Evolutionary conservation across 306 rosid genomes (phyloP), one percentile per base, ranked within the genome.

Genomic region (Ziziphus jujuba): DNA sequence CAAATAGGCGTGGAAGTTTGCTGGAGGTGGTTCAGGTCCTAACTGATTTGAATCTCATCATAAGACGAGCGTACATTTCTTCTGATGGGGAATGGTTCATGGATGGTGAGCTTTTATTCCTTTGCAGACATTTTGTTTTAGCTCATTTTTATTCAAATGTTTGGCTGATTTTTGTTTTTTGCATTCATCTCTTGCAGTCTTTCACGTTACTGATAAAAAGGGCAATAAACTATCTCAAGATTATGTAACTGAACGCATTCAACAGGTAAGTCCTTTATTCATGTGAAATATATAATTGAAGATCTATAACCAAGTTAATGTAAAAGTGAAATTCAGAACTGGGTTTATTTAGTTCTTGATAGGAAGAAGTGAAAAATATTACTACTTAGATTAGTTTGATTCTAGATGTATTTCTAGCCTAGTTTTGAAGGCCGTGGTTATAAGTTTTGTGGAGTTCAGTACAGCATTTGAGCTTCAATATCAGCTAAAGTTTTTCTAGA

Each of bases 21-120:
- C 67, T 93, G 24, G 90, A 90, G 66, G 88, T 93, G 76, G 99
- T 93, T 86, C 99, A 93, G 80, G 85, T 83, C 84, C 83, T 93
- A 56, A 93, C 88, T 58, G 99, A 93, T 84, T 76, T 90, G 84
- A 88, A 88, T 72, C 95, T 93, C 77, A 77, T 85, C 44, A 77
- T 93, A 11, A 76, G 87, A 75, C 82, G 97, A 70, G 99, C 96
- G 72, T 93, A 93, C 78, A 93, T 93, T 80, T 90, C 99, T 52
- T 93, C 99, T 19, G 99, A 93, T 77, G 97, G 97, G 40, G 97
- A 77, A 72, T 93, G 99, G 99, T 90, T 93, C 81, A 93, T 93
- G 99, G 99, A 93, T 83, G 99, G 99, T 93, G 54, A 67, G 77
- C 17, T 69, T 79, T 57, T 45, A 15, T 61, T 33, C 72, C 61